phyloP scores from a whole-genome alignment of 2,329 filamentous ascomycete genomes.

The Trichoderma lentiforme region DNA sequence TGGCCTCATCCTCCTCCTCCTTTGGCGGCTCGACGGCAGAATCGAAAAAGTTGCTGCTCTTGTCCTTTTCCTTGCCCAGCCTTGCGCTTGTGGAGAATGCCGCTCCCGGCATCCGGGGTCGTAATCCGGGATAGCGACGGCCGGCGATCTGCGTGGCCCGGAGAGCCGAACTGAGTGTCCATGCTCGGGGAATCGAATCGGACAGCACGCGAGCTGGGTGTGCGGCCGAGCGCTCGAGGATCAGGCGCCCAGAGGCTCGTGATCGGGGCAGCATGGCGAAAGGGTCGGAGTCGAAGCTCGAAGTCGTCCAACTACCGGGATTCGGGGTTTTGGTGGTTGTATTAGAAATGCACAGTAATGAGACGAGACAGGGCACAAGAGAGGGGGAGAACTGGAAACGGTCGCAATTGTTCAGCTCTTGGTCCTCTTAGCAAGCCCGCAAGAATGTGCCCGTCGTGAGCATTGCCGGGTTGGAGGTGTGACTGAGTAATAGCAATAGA shows the following conservation, averaged over 20 bases:
- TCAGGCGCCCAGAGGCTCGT: conserved; percentile 38
- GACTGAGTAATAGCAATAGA: conserved; percentile 23
- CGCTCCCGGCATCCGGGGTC: conserved; percentile 29
- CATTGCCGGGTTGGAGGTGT: conserved; percentile 29
- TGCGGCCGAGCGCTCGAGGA: conserved; percentile 35
- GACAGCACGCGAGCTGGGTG: conserved; percentile 27
- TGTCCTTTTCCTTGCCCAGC: conserved; percentile 38
- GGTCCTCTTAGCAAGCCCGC: conserved; percentile 10
- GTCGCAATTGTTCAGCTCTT: neutral
- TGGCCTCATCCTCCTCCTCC: conserved; percentile 51
- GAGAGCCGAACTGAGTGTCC: conserved; percentile 29
- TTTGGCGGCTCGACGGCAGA: conserved; percentile 42
- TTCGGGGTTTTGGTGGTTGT: neutral
- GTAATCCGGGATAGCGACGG: conserved; percentile 31
- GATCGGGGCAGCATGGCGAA: conserved; percentile 41
- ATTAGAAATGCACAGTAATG: neutral
- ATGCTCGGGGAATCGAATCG: conserved; percentile 27
- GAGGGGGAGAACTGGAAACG: neutral
- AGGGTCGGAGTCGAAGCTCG: neutral
- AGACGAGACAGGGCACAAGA: neutral
- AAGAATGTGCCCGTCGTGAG: conserved; percentile 23
- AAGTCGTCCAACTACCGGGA: neutral
- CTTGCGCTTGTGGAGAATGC: conserved; percentile 37
- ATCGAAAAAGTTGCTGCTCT: conserved; percentile 50
- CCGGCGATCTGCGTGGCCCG: conserved; percentile 32